Conservation (phyloP, 768 basidiomycete species). For the Tylopilus sp. region DNA sequence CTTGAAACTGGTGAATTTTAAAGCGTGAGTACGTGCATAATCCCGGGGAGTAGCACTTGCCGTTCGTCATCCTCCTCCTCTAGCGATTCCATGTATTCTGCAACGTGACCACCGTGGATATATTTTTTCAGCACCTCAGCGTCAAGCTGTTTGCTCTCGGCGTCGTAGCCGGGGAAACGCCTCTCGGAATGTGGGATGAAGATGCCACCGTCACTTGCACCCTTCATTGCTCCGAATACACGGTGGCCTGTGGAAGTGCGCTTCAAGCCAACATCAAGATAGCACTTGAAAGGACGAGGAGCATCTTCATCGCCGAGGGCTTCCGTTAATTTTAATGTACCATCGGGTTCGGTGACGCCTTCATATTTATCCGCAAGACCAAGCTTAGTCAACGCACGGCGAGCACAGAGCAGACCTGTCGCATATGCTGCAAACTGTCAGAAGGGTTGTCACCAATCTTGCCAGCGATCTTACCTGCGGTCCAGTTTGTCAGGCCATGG, state of each 20-base stretch:
- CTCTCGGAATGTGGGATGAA: conserved; percentile 97
- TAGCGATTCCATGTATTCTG: conserved; percentile 98
- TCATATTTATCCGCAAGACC: conserved; percentile 98
- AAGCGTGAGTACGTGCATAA: conserved; percentile 2
- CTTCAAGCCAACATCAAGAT: conserved; percentile 97
- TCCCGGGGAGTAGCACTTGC: conserved; percentile 35
- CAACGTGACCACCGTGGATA: conserved; percentile 95
- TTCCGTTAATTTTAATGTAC: conserved; percentile 80
- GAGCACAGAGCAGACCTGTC: conserved; percentile 91
- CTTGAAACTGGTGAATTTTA: conserved; percentile 68
- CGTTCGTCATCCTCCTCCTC: conserved; percentile 99
- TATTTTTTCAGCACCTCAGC: conserved; percentile 96
- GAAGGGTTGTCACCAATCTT: background rate
- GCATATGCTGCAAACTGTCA: conserved; percentile 70
- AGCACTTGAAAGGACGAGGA: conserved; percentile 98
- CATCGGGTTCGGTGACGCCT: conserved; percentile 90
- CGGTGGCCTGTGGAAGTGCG: conserved; percentile 97
- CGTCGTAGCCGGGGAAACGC: conserved; percentile 97
- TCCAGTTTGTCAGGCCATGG: conserved; percentile 99
- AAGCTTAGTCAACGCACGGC: conserved; percentile 91
- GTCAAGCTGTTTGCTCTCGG: conserved; percentile 89
- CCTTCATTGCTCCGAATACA: conserved; percentile 98
- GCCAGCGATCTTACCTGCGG: conserved; percentile 63
- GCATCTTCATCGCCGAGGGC: conserved; percentile 86
- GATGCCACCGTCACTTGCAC: conserved; percentile 96